Evolutionary conservation across 2,329 filamentous ascomycete species (phyloP).

Genomic region (Lecanicillium sp.): DNA sequence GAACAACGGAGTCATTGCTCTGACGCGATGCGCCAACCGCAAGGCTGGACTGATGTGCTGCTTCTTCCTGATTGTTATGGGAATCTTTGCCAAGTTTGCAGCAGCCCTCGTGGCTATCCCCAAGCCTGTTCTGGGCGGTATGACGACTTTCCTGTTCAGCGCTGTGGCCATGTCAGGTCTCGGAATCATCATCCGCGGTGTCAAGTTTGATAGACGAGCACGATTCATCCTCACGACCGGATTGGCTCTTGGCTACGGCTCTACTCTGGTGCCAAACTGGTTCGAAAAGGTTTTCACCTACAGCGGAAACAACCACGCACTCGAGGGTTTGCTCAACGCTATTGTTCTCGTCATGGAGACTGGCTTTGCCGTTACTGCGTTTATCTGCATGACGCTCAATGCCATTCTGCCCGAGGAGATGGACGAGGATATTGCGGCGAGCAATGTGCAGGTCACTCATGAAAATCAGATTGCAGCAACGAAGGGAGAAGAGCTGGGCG

Average conservation of each 20-base stretch:
- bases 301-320: slow-evolving; percentile 54
- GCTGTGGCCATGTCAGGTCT: slow-evolving; percentile 71
- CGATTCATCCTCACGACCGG: slow-evolving; percentile 74
- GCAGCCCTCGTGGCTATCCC: slow-evolving; percentile 73
- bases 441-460: too few relatives aligned
- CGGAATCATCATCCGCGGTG: slow-evolving; percentile 62
- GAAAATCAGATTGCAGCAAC: too few relatives aligned
- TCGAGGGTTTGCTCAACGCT: slow-evolving; percentile 68
- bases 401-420: slow-evolving; percentile 64
- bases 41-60: slow-evolving; percentile 72
- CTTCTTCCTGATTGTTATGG: slow-evolving; percentile 72
- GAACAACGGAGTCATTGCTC: slow-evolving; percentile 76
- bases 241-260: slow-evolving; percentile 64
- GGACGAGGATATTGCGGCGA: slow-evolving; percentile 40
- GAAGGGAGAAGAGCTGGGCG: too few relatives aligned
- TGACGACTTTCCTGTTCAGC: slow-evolving; percentile 75
- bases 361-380: slow-evolving; percentile 68
- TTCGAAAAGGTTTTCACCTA: slow-evolving; percentile 69
- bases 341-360: slow-evolving; percentile 67
- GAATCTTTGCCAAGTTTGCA: slow-evolving; percentile 75
- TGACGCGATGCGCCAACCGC: slow-evolving; percentile 74
- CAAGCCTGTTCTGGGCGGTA: slow-evolving; percentile 54
- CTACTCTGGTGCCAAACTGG: slow-evolving; percentile 59
- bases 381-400: slow-evolving; percentile 67
- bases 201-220: slow-evolving; percentile 69